Conservation (phyloP, 306 rosid species). For the Trichosanthes truncata region DNA sequence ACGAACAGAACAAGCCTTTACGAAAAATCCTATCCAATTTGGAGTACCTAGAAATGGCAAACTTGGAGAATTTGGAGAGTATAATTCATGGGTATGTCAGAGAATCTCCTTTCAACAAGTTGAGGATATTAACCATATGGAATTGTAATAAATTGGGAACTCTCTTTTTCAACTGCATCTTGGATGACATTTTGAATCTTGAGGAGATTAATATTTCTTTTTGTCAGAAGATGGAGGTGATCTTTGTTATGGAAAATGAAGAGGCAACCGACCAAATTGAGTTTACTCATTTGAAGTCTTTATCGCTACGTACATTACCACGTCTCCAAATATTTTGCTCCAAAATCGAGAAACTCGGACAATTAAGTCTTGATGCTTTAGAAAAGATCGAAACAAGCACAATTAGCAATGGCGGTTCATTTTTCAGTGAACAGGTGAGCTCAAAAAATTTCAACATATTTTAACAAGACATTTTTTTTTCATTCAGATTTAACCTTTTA, state of each 20-base stretch:
- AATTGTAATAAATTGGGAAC: neutral
- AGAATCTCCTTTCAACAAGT: neutral
- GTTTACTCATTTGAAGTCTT: neutral
- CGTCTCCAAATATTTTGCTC: neutral
- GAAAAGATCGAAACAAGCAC: no score
- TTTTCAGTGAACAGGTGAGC: neutral
- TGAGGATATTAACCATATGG: neutral
- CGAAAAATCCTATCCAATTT: neutral
- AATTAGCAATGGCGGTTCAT: neutral
- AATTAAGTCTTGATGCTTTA: no score
- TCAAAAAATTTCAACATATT: no score
- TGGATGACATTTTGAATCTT: neutral
- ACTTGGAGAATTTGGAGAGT: neutral
- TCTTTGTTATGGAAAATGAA: neutral
- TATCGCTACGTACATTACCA: accelerated
- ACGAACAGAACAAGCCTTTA: neutral
- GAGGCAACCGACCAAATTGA: neutral
- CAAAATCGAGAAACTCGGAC: neutral
- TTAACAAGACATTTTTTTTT: no score
- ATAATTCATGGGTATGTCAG: neutral
- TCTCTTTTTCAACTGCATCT: neutral
- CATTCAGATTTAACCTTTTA: no score
- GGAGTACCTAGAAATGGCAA: accelerated
- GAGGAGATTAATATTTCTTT: accelerated
- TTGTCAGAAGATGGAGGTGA: neutral